Evolutionary conservation across 805 yeast species (phyloP).

Genomic region (Barnettozyma sp.): DNA sequence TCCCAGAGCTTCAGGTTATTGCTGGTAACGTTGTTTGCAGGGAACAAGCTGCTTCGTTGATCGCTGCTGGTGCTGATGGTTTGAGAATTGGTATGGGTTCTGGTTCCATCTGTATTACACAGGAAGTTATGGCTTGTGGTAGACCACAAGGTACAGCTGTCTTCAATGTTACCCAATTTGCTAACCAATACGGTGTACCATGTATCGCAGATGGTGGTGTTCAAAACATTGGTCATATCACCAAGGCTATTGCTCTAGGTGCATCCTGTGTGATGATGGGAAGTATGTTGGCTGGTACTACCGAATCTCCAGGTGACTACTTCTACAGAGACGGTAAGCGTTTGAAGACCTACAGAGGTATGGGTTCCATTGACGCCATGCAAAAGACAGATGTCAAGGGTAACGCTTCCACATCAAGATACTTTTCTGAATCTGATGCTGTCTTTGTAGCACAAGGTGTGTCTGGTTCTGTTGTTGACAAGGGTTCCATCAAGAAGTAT

Average conservation of each 20-base stretch:
- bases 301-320: slow-evolving; percentile 98
- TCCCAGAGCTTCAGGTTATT: slow-evolving; percentile 78
- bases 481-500: slow-evolving; percentile 91
- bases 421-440: slow-evolving; percentile 91
- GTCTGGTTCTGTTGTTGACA: slow-evolving; percentile 92
- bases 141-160: slow-evolving; percentile 99
- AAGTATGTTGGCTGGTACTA: slow-evolving; percentile 96
- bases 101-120: slow-evolving; percentile 98
- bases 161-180: slow-evolving; percentile 87
- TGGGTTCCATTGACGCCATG: slow-evolving; percentile 99
- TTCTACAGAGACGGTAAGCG: slow-evolving; percentile 98
- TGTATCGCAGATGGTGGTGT: slow-evolving; percentile 99
- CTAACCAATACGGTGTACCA: slow-evolving; percentile 94
- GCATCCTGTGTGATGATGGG: slow-evolving; percentile 99
- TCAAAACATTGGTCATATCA: slow-evolving; percentile 96
- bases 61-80: slow-evolving; percentile 95
- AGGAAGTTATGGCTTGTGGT: slow-evolving; percentile 99
- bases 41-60: slow-evolving; percentile 95
- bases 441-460: slow-evolving; percentile 99
- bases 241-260: slow-evolving; percentile 94
- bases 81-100: slow-evolving; percentile 99
- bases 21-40: slow-evolving; percentile 99
- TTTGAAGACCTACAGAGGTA: slow-evolving; percentile 95
- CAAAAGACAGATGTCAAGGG: slow-evolving; percentile 81
- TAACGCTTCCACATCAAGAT: slow-evolving; percentile 96